A percentile compares a stretch with the other conserved stretches of the same genome.
Evolutionary conservation across 1,139 yeast species (phyloP).

Genomic region (Saccharomyces hybrid): DNA sequence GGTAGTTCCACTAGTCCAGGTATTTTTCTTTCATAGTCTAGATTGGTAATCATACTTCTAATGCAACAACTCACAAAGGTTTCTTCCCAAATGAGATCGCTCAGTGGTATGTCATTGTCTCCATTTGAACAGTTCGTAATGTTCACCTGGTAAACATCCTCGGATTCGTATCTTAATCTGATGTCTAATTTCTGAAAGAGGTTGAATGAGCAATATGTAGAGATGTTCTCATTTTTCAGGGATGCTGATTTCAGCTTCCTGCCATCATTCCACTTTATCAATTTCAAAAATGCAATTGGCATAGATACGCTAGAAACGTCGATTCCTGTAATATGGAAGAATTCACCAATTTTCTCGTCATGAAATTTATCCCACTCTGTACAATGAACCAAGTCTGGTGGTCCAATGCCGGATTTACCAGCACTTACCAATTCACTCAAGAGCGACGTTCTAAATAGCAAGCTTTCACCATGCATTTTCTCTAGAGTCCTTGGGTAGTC

Average conservation of each 20-base stretch:
- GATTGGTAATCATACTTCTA: conserved; percentile 61
- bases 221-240: conserved; percentile 32
- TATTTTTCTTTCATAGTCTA: conserved; percentile 51
- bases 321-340: conserved; percentile 45
- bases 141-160: conserved; percentile 37
- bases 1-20: conserved; percentile 46
- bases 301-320: conserved; percentile 53
- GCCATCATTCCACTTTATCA: conserved; percentile 39
- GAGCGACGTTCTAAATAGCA: conserved; percentile 19
- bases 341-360: conserved; percentile 36
- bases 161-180: conserved; percentile 56
- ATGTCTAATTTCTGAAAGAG: conserved; percentile 61
- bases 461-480: conserved; percentile 24
- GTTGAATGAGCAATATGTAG: conserved; percentile 55
- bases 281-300: conserved; percentile 65
- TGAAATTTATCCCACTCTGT: conserved; percentile 37
- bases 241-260: conserved; percentile 5
- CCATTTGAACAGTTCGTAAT: conserved; percentile 31
- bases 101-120: conserved; percentile 15
- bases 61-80: conserved; percentile 67
- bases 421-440: conserved; percentile 13
- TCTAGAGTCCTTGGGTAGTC: conserved; percentile 23
- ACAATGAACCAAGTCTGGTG: conserved; percentile 79
- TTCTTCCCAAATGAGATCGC: conserved; percentile 59
- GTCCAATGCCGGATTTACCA: conserved; percentile 47